Base-by-base conservation (phyloP, 345 rosid genomes). In the Erucastrum elatum region DNA sequence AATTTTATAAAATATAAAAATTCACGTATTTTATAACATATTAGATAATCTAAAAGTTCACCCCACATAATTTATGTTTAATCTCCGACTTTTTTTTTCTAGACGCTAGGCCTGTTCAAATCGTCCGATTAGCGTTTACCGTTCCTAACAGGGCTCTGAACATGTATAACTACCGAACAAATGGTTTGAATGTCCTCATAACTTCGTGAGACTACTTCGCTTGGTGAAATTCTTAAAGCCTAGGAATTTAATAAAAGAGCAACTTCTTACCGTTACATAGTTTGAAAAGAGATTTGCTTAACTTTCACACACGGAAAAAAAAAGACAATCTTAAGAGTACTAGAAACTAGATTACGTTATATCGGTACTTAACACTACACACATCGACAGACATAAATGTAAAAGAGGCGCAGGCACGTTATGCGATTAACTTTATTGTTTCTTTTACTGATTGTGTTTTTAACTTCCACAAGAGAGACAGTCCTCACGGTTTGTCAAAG, bases 381-480 rank as follows among this genome's bases (percentile, higher is more conserved):
- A 46, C 16, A 46, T 46, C 55, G 13, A 11, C 44, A 37, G 44
- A 12, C 53, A 12, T 5, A 44, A 44, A 4, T 4, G 16, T 3
- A 17, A 66, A 11, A 21, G 6, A 66, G 31, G 5, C 46, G 26
- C 59, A 53, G 4, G 10, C 13, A 2, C 10, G 12, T 17, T 35
- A 3, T 34, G 2, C 13, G 27, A 34, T 16, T 6, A 64, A 34
- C 46, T 8, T 16, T 64, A 4, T 10, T 35, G 27, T 37, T 65
- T 35, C 16, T 39, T 39, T 27, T 1, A 15, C 6, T 30, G 60
- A 44, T 73, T 30, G 62, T 74, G 70, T 30, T 7, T 7, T 80
- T 75, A 93, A 82, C 97, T 88, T 75, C 96, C 96, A 68, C 98
- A 94, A 62, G 97, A 84, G 82, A 91, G 56, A 89, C 98, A 94